A percentile compares a stretch with the other conserved stretches of the same genome.
These are phyloP conservation scores for Aspergillus haitiensis DNA, from an alignment of 495 filamentous ascomycete genomes.

Conservation along the genomic window DNA sequence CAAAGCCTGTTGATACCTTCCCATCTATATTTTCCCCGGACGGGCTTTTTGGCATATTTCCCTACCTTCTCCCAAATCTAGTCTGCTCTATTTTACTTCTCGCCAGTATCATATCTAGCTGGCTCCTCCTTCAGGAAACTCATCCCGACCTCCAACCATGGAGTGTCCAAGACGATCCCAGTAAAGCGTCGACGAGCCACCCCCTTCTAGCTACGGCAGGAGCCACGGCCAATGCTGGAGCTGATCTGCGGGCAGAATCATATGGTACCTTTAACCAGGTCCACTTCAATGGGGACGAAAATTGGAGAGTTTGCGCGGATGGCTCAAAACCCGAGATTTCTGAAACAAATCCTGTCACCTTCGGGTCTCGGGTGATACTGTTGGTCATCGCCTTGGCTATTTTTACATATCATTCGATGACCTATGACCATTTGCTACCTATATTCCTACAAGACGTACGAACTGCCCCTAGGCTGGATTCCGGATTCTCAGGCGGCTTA, in stretches of 20 bases:
- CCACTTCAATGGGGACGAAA: slow-evolving; percentile 48
- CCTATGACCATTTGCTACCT: slow-evolving; percentile 78
- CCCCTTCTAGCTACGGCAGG: slow-evolving; percentile 71
- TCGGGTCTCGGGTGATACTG: slow-evolving; percentile 65
- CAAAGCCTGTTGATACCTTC: slow-evolving; percentile 68
- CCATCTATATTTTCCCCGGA: slow-evolving; percentile 61
- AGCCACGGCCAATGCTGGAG: slow-evolving; percentile 65
- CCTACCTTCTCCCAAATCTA: slow-evolving; percentile 80
- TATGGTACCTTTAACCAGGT: slow-evolving; percentile 76
- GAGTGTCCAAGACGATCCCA: slow-evolving; percentile 44
- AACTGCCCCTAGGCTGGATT: slow-evolving; percentile 32
- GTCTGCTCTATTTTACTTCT: slow-evolving; percentile 72
- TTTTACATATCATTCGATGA: slow-evolving; percentile 88
- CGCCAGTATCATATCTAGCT: slow-evolving; percentile 71
- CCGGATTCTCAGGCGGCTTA: slow-evolving; percentile 69
- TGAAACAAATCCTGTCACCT: slow-evolving; percentile 48
- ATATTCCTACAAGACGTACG: slow-evolving; percentile 79
- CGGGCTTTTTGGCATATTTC: slow-evolving; percentile 70
- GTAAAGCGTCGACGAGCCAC: slow-evolving; percentile 61
- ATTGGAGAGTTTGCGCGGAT: slow-evolving; percentile 50
- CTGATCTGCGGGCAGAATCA: slow-evolving; percentile 69
- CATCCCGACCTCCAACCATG: slow-evolving; percentile 75
- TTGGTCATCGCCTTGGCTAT: slow-evolving; percentile 72
- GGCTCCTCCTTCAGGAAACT: slow-evolving; percentile 73
- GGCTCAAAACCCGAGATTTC: slow-evolving; percentile 40